Base-by-base conservation (phyloP, 352 stramenopile species). In the Thalassiosira livingstoniorum region DNA sequence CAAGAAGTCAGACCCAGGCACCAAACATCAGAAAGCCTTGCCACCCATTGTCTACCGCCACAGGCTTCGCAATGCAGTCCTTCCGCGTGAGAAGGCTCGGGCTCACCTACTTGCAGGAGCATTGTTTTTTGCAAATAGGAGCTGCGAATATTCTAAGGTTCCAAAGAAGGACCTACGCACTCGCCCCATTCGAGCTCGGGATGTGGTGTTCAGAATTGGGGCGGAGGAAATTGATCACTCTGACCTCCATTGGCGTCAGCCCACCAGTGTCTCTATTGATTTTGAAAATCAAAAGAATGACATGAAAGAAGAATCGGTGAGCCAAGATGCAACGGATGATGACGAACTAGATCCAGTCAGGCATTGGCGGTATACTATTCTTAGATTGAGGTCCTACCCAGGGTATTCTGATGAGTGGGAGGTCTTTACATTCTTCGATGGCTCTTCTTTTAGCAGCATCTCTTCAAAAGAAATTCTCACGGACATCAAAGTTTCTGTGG, bases 141-240 rank as follows among this genome's bases (percentile, higher is more conserved):
- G 4, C 4, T 75, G 66, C 34, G 66, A 75, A 53, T 75, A 69
- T 29, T 39, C 43, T 11, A 68, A 75, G 25, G 34, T 67, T 10
- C 58, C 58, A 37, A 5, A 43, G 13, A 67, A 67, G 27, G 58
- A 67, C 43, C 3, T 11, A 5, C 32, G 29, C 13, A 70, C 34
- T 13, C 27, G 62, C 25, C 4, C 62, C 3, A 55, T 70, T 13
- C 27, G 34, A 70, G 3, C 31, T 18, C 13, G 35, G 4, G 34
- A 70, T 35, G n/a, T 70, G 4, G 34, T 32, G 10, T 70, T 70
- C 62, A 4, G 23, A 4, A 47, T 31, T 25, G 62, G 62, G 3
- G 29, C 29, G 25, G 4, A 18, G 15, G 54, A 31, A 35, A 55
- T 70, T 29, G 32, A 27, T n/a, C 62, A 55, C 29, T 47, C 39